Conservation (phyloP, 1,139 yeast species). For the Sugiyamaella japonica region DNA sequence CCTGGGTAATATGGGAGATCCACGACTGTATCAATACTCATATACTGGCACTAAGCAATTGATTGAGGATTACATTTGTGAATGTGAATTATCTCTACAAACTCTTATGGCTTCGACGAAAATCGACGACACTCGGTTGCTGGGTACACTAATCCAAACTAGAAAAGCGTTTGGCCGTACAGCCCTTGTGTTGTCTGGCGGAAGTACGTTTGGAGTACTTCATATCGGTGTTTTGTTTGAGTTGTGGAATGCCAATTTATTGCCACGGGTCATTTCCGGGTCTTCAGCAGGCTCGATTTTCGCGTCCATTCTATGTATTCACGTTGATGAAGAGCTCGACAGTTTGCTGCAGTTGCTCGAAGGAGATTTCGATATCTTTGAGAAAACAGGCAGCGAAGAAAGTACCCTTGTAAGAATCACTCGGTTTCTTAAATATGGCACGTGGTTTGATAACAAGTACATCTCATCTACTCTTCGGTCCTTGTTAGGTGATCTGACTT, state of each 20-base stretch:
- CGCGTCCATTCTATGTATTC: conserved; percentile 83
- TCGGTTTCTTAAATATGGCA: conserved; percentile 74
- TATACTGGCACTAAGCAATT: conserved; percentile 82
- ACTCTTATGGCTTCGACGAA: conserved; percentile 42
- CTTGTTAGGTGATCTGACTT: conserved; percentile 88
- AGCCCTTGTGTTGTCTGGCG: conserved; percentile 90
- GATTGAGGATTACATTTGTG: conserved; percentile 79
- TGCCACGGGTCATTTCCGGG: conserved; percentile 92
- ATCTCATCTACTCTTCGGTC: conserved; percentile 70
- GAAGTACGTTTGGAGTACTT: conserved; percentile 88
- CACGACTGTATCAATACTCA: conserved; percentile 71
- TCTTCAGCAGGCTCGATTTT: conserved; percentile 96
- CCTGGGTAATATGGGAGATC: conserved; percentile 85
- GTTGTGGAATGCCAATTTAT: conserved; percentile 64
- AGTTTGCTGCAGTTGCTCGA: conserved; percentile 46
- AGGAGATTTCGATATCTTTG: conserved; percentile 72
- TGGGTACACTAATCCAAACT: conserved; percentile 83
- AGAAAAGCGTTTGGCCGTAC: conserved; percentile 91
- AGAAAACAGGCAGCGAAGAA: conserved; percentile 50
- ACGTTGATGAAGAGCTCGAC: conserved; percentile 71
- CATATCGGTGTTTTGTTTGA: conserved; percentile 91
- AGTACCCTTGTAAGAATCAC: conserved; percentile 53
- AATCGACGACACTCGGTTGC: conserved; percentile 64
- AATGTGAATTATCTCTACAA: conserved; percentile 66
- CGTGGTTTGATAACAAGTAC: conserved; percentile 80